These are phyloP conservation scores for Fusarium avenaceum DNA, from an alignment of 2,329 filamentous ascomycete genomes.

Conservation along the genomic window DNA sequence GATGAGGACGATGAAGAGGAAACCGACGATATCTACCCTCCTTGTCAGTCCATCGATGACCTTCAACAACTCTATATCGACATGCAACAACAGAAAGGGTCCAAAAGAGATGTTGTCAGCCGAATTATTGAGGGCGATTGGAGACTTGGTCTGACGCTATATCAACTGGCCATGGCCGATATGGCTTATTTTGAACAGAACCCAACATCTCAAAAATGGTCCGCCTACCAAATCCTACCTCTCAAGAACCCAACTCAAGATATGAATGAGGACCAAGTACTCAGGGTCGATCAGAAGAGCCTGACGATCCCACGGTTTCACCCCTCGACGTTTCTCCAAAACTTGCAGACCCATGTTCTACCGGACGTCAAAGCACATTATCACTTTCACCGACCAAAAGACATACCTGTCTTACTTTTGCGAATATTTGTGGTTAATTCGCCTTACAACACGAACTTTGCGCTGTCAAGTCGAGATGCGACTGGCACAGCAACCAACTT, in stretches of 20 bases:
- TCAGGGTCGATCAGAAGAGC: constrained; percentile 60
- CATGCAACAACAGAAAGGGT: constrained; percentile 71
- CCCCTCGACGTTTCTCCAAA: constrained; percentile 82
- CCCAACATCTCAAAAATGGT: constrained; percentile 74
- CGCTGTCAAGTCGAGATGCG: constrained; percentile 54
- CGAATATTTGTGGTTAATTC: constrained; percentile 85
- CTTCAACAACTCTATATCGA: constrained; percentile 75
- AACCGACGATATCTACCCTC: constrained; percentile 76
- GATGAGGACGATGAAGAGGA: constrained; percentile 68
- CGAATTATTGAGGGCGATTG: constrained; percentile 77
- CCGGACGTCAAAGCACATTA: constrained; percentile 88
- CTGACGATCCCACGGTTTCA: constrained; percentile 78
- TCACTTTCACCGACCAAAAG: constrained; percentile 78
- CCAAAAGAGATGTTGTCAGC: constrained; percentile 73
- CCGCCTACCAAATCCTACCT: constrained; percentile 70
- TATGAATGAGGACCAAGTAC: constrained; percentile 57
- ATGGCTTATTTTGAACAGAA: constrained; percentile 76
- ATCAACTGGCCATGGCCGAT: constrained; percentile 78
- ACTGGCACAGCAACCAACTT: constrained; percentile 60
- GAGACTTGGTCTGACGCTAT: constrained; percentile 73
- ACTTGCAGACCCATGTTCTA: constrained; percentile 79
- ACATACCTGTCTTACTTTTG: constrained; percentile 78
- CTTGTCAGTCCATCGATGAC: constrained; percentile 73
- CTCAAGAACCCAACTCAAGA: constrained; percentile 58
- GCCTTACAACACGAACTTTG: constrained; percentile 77